Percentiles rank a stretch among this genome's conserved stretches.
phyloP scores from a whole-genome alignment of 495 filamentous ascomycete genomes.

The Lasiosphaeris hirsuta region DNA sequence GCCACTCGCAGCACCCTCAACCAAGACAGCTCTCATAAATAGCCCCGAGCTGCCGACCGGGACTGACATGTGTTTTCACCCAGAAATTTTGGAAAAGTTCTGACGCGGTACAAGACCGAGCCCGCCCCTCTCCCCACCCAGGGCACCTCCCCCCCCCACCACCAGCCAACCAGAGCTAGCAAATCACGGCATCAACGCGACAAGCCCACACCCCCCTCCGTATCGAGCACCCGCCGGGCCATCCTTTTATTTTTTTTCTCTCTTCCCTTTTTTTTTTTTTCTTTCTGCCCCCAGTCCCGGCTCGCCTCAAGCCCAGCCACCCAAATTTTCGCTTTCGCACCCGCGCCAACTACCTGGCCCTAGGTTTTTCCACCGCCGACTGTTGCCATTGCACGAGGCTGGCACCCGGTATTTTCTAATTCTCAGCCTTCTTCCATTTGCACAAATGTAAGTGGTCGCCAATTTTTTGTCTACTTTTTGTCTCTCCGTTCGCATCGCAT shows the following conservation, averaged over 20 bases:
- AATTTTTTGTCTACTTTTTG: conserved; percentile 17
- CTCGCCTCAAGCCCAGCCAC: conserved; percentile 18
- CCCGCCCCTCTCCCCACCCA: conserved; percentile 6
- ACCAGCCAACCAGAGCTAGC: conserved; percentile 24
- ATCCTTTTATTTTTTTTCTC: conserved; percentile 7
- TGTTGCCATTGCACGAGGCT: conserved; percentile 27
- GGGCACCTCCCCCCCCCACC: neutral
- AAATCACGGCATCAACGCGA: conserved; percentile 9
- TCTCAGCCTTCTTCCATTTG: conserved; percentile 31
- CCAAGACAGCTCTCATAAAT: conserved; percentile 36
- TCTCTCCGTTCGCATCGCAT: conserved; percentile 13
- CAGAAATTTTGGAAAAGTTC: conserved; percentile 27
- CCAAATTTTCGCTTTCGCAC: conserved; percentile 4
- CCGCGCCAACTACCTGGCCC: neutral
- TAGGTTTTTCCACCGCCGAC: conserved; percentile 29
- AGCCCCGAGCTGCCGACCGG: conserved; percentile 37
- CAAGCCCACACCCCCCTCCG: conserved; percentile 1
- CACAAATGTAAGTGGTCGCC: conserved; percentile 32
- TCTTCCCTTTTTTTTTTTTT: conserved; percentile 5
- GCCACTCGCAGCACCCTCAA: conserved; percentile 22
- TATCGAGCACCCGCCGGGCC: conserved; percentile 1
- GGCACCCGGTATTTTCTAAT: conserved; percentile 20
- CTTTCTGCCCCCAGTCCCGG: conserved; percentile 2
- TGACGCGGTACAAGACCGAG: conserved; percentile 24
- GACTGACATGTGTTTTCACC: conserved; percentile 38